Conservation (phyloP, 2,329 filamentous ascomycete species). For the Magnaporthiopsis rhizophila region DNA sequence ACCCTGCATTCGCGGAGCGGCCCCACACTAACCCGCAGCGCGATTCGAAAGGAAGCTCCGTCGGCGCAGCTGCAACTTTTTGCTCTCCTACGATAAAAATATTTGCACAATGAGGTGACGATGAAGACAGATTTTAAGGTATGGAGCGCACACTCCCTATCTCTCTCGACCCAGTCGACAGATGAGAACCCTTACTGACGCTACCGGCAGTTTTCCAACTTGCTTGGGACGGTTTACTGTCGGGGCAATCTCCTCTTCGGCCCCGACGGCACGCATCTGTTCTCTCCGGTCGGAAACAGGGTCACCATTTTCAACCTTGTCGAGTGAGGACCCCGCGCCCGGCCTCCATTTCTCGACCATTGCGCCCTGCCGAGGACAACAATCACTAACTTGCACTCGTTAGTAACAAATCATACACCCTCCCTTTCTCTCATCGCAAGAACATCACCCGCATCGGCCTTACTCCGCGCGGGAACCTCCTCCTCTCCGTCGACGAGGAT, state of each 20-base stretch:
- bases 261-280: conserved; percentile 88
- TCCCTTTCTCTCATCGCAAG: conserved; percentile 86
- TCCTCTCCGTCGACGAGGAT: conserved; percentile 90
- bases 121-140: conserved; percentile 99
- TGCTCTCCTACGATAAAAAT: not conserved
- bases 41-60: conserved; percentile 25
- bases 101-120: conserved; percentile 29
- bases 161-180: not conserved
- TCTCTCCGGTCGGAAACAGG: conserved; percentile 92
- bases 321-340: conserved; percentile 53
- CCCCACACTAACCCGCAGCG: conserved; percentile 5
- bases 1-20: conserved; percentile 1
- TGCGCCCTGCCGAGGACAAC: not conserved
- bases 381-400: conserved; percentile 16
- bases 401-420: conserved; percentile 80
- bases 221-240: conserved; percentile 96
- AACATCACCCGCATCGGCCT: conserved; percentile 87
- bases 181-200: not conserved
- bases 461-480: conserved; percentile 81
- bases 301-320: conserved; percentile 95
- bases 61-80: not conserved
- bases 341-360: not conserved
- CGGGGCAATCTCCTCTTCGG: conserved; percentile 96
- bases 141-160: conserved; percentile 16
- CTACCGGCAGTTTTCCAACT: conserved; percentile 75